These are phyloP conservation scores for Quercus glauca DNA, from an alignment of 306 rosid species.

Conservation along the genomic window DNA sequence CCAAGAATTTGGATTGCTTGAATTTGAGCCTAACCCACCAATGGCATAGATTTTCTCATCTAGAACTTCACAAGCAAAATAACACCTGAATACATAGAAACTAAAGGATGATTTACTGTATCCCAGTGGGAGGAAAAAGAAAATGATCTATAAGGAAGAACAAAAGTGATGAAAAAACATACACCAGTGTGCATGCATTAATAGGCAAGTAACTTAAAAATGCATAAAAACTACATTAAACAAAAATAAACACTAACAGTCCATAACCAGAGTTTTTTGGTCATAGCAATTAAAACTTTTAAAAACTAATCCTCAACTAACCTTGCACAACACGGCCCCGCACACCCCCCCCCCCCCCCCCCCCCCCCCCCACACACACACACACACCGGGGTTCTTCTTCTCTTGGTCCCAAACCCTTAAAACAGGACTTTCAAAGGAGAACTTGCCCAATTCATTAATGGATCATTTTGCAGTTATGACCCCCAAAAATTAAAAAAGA, in stretches of 20 bases:
- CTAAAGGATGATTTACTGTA: constrained; percentile 9
- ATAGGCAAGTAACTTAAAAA: neutral
- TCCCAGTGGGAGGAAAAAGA: neutral
- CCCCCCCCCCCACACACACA: too few relatives aligned
- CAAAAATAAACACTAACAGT: neutral
- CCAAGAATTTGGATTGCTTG: constrained; percentile 77
- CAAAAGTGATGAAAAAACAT: neutral
- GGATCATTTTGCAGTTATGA: neutral
- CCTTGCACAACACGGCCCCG: too few relatives aligned
- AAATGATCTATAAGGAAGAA: neutral
- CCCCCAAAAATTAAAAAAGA: neutral
- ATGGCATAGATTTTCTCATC: constrained; percentile 71
- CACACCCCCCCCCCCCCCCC: too few relatives aligned
- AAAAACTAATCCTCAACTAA: neutral
- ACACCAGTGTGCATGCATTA: neutral
- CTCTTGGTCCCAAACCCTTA: neutral
- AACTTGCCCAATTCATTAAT: neutral
- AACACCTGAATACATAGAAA: constrained; percentile 56
- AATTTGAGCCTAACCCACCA: constrained; percentile 70
- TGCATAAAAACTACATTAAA: neutral
- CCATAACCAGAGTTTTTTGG: neutral
- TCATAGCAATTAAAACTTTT: neutral
- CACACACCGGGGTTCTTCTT: too few relatives aligned
- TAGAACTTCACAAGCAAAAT: constrained; percentile 75
- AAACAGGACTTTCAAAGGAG: neutral